Base-by-base conservation (phyloP, 192 early-diverging fungal genomes). In the Lunasporangiospora selenospora region DNA sequence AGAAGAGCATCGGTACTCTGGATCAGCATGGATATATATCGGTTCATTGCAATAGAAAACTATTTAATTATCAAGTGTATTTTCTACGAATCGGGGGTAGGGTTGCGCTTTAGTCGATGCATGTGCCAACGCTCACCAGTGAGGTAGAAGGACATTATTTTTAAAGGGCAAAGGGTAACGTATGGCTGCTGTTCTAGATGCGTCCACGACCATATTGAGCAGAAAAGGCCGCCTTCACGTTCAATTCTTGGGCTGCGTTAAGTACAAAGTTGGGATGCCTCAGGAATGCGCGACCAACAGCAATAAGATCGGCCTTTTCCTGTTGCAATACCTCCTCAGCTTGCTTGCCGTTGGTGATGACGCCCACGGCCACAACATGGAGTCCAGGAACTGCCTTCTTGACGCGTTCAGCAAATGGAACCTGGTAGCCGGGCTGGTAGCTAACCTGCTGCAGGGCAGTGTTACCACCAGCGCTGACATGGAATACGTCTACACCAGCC, bases 401-500 rank as follows among this genome's bases (percentile, higher is more conserved):
- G 45, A 94, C 70, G 1, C 66, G 58, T 16, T 85, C 77, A 3
- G 93, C 75, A 62, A 93, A 90, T 0, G 84, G 87, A 9, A 94
- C 91, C 59, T 89, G 92, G 79, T 86, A 91, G 1, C 67, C 75
- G 4, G 77, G 75, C 3, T 36, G 51, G 24, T 79, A 32, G 3
- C 65, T 42, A 26, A 88, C 82, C 39, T 77, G 50, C 41, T 85
- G 82, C 19, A 52, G 19, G 18, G 88, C 77, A 15, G 77, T 79
- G 60, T 80, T 88, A 13, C 91, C 96, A 36, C 90, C 91, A 5
- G 87, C 79, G 10, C 93, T 95, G 49, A 82, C 80, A 73, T 97
- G 93, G 47, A 97, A 58, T 11, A 96, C 59, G 62, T 98, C 96
- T 3, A 97, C 90, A 15, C 93, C 95, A 26, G 81, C 75, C 0